These are phyloP conservation scores for Candida maltosa DNA, from an alignment of 805 yeast genomes.

Conservation along the genomic window DNA sequence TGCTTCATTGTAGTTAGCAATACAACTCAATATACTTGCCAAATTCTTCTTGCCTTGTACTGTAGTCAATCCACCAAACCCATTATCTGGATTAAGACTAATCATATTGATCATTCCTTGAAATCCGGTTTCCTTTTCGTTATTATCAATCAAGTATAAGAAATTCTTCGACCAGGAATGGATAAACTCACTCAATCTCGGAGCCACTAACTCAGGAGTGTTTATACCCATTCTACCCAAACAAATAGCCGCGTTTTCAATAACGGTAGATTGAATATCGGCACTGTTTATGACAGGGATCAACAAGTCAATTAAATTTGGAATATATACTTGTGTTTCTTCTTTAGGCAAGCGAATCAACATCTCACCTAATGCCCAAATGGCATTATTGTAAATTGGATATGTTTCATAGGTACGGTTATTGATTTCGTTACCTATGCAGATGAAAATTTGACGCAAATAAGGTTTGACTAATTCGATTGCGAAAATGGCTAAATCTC, in stretches of 20 bases:
- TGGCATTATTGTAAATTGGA: slow-evolving; percentile 82
- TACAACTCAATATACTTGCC: slow-evolving; percentile 54
- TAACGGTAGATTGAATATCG: slow-evolving; percentile 58
- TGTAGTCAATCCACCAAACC: slow-evolving; percentile 43
- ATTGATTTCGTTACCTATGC: slow-evolving; percentile 67
- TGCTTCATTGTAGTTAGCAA: slow-evolving; percentile 54
- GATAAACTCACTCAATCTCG: slow-evolving; percentile 56
- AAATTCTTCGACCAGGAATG: slow-evolving; percentile 70
- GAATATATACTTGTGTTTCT: slow-evolving; percentile 49
- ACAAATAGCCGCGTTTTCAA: slow-evolving; percentile 87
- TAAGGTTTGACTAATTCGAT: slow-evolving; percentile 46
- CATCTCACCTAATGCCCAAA: slow-evolving; percentile 92
- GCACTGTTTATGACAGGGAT: slow-evolving; percentile 56
- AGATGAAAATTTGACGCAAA: slow-evolving; percentile 53
- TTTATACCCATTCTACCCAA: slow-evolving; percentile 79
- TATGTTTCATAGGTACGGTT: slow-evolving; percentile 46
- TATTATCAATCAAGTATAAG: slow-evolving; percentile 67
- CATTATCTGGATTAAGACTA: slow-evolving; percentile 58
- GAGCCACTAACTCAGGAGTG: slow-evolving; percentile 54
- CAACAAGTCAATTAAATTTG: slow-evolving; percentile 51
- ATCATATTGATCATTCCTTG: slow-evolving; percentile 77
- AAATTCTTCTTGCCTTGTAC: slow-evolving; percentile 45
- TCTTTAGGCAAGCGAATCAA: slow-evolving; percentile 52
- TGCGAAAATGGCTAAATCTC: slow-evolving; percentile 76
- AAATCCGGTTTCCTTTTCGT: slow-evolving; percentile 85